These are phyloP conservation scores for Vanilla planifolia DNA, from an alignment of 106 monocot species.

Conservation along the genomic window DNA sequence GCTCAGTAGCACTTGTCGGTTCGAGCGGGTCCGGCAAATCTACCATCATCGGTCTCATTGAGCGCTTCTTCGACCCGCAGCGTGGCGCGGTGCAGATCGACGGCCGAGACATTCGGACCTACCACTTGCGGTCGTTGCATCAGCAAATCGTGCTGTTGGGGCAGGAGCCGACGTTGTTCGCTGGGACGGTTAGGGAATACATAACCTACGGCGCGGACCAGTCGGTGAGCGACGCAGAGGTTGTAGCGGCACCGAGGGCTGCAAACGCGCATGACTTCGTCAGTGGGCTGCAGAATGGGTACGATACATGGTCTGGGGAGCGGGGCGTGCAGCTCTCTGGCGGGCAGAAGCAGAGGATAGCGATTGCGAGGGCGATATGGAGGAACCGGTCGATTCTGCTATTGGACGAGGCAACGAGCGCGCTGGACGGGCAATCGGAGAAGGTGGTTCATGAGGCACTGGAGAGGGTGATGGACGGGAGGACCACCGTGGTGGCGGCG, in stretches of 20 bases:
- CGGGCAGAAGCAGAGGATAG: conserved; percentile 58
- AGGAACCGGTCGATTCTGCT: conserved; percentile 47
- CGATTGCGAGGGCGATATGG: conserved; percentile 48
- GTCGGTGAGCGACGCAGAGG: conserved; percentile 27
- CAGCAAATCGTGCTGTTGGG: conserved; percentile 49
- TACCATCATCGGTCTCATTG: conserved; percentile 49
- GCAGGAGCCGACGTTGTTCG: conserved; percentile 51
- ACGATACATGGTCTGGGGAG: conserved; percentile 49
- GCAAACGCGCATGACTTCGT: conserved; percentile 56
- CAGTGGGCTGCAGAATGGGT: conserved; percentile 41
- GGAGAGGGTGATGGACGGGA: conserved; percentile 54
- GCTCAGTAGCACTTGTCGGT: conserved; percentile 56
- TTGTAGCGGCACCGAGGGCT: conserved; percentile 39
- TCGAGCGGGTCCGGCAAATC: conserved; percentile 66
- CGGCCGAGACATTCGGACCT: conserved; percentile 32
- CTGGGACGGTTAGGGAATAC: conserved; percentile 41
- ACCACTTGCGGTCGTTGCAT: conserved; percentile 37
- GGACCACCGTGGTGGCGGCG: conserved; percentile 58
- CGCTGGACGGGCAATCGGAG: conserved; percentile 56
- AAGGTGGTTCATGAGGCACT: conserved; percentile 55
- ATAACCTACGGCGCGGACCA: conserved; percentile 36
- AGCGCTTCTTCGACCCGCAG: conserved; percentile 59
- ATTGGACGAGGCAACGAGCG: conserved; percentile 64
- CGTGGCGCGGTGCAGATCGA: conserved; percentile 41
- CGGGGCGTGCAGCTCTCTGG: conserved; percentile 57